These are phyloP conservation scores for Tanacetum coccineum DNA, from an alignment of 129 eudicot genomes.

Conservation along the genomic window DNA sequence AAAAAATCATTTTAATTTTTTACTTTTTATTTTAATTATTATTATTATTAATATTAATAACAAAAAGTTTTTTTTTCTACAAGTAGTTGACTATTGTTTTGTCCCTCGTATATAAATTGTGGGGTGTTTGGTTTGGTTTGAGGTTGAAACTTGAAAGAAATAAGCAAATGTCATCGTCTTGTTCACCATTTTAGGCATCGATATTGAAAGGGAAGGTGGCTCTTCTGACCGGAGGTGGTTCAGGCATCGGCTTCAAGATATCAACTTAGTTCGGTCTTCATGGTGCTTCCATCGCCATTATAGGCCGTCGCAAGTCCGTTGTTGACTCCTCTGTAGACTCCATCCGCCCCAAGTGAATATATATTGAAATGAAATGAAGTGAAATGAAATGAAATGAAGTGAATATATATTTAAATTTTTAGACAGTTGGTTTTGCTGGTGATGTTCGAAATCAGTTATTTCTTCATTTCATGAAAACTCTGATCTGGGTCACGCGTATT, in stretches of 20 bases:
- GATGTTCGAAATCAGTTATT: conserved; percentile 92
- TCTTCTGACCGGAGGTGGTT: conserved; percentile 84
- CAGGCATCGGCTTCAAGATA: conserved; percentile 89
- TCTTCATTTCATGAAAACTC: too few species aligned
- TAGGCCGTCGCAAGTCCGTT: conserved; percentile 76
- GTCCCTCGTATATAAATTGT: too few species aligned
- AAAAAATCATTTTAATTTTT: too few species aligned
- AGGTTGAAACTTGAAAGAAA: too few species aligned
- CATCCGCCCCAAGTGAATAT: conserved; percentile 36
- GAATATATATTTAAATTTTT: neutral
- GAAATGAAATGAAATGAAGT: neutral
- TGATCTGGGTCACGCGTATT: too few species aligned
- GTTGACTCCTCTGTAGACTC: conserved; percentile 46
- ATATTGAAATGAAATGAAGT: too few species aligned
- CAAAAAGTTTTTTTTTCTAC: too few species aligned
- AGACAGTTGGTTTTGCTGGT: conserved; percentile 92
- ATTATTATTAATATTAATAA: too few species aligned
- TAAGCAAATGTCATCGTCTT: too few species aligned
- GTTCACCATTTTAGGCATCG: conserved; percentile 77
- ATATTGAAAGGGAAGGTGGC: conserved; percentile 80
- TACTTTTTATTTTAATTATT: too few species aligned
- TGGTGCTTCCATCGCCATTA: conserved; percentile 87
- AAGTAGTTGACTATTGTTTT: too few species aligned
- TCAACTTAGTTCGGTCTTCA: conserved; percentile 83
- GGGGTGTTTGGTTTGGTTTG: too few species aligned